A percentile compares a stretch with the other conserved stretches of the same genome.
Evolutionary conservation across 2,329 filamentous ascomycete species (phyloP).

Genomic region (Tolypocladium tropicale): DNA sequence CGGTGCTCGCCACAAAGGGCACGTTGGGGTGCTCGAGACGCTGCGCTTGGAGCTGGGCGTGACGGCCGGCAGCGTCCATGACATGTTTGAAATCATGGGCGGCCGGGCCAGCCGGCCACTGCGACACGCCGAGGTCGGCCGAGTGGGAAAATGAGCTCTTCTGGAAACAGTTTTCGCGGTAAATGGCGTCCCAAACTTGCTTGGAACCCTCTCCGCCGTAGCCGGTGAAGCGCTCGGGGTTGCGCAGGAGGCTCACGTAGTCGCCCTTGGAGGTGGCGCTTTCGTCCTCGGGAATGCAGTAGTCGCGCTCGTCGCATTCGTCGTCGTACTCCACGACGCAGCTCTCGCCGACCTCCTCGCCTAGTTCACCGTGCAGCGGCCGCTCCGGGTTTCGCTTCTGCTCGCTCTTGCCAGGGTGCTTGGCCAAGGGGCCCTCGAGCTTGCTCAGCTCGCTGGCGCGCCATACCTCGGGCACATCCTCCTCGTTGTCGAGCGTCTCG

Average conservation of each 20-base stretch:
- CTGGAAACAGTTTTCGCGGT: slow-evolving; percentile 93
- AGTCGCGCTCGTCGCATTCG: slow-evolving; percentile 92
- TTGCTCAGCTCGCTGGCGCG: slow-evolving; percentile 85
- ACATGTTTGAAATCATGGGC: slow-evolving; percentile 52
- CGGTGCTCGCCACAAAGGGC: slow-evolving; percentile 50
- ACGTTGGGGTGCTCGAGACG: slow-evolving; percentile 35
- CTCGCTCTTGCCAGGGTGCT: slow-evolving; percentile 68
- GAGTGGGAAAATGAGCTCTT: slow-evolving; percentile 53
- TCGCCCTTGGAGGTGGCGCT: slow-evolving; percentile 78
- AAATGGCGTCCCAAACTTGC: slow-evolving; percentile 95
- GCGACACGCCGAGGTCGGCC: slow-evolving; percentile 39
- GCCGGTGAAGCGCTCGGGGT: slow-evolving; percentile 91
- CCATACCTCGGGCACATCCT: slow-evolving; percentile 88
- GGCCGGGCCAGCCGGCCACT: slow-evolving; percentile 37
- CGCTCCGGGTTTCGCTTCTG: slow-evolving; percentile 60
- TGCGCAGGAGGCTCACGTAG: slow-evolving; percentile 88
- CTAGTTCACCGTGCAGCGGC: slow-evolving; percentile 73
- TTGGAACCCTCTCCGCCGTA: slow-evolving; percentile 76
- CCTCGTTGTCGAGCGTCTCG: slow-evolving; percentile 88
- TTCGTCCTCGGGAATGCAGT: slow-evolving; percentile 93
- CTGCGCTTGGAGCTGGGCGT: slow-evolving; percentile 49
- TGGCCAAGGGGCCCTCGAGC: slow-evolving; percentile 81
- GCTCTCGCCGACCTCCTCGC: slow-evolving; percentile 82
- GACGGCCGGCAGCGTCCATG: slow-evolving; percentile 46
- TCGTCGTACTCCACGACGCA: slow-evolving; percentile 97